These are phyloP conservation scores for Picea abies DNA, from an alignment of 83 land plant species.

Conservation along the genomic window DNA sequence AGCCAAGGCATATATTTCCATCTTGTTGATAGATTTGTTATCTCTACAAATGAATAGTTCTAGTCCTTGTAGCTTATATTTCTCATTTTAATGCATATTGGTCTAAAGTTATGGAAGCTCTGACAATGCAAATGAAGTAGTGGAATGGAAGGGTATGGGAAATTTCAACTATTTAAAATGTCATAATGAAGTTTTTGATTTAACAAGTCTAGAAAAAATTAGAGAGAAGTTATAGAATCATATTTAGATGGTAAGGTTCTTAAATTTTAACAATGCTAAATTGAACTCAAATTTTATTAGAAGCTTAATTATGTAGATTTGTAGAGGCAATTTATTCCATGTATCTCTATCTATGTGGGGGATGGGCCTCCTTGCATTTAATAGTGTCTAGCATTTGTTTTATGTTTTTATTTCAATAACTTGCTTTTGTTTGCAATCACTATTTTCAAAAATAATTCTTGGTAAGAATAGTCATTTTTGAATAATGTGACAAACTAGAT, in stretches of 20 bases:
- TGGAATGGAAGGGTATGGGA: not conserved
- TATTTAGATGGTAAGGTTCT: not conserved
- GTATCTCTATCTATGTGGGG: not conserved
- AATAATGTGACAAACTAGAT: not conserved
- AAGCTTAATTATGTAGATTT: not conserved
- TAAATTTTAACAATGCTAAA: not conserved
- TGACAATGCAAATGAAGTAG: not conserved
- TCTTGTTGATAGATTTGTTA: not conserved
- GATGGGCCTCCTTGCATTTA: not conserved
- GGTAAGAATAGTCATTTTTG: not conserved
- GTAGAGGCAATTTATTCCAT: not conserved
- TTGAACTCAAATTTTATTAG: not conserved
- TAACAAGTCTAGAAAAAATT: not conserved
- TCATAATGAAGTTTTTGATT: not conserved
- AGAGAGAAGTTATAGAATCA: not conserved
- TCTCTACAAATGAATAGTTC: not conserved
- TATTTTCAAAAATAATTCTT: not conserved
- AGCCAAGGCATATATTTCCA: not conserved
- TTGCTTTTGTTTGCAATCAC: not conserved
- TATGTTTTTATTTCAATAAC: not conserved
- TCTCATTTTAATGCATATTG: not conserved
- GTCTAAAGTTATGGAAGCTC: not conserved
- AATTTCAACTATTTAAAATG: not conserved
- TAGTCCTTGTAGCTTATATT: constrained; percentile 4
- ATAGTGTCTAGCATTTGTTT: not conserved